Evolutionary conservation across 129 eudicot species (phyloP).

Genomic region (Pittosporum tobira): DNA sequence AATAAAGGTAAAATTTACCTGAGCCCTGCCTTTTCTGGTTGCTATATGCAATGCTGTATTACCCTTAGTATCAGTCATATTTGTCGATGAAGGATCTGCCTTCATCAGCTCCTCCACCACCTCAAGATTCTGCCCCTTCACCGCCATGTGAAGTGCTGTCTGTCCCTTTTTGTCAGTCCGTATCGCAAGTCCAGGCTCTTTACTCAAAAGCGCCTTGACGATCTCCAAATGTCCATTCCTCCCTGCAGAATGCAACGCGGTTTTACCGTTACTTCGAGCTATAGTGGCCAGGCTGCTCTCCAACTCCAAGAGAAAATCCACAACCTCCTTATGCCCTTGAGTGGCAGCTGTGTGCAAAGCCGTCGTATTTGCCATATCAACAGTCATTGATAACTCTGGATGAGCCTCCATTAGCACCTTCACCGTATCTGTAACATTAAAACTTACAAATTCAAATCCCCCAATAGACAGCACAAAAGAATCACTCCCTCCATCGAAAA

Average conservation of each 20-base stretch:
- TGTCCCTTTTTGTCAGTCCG: conserved; percentile 54
- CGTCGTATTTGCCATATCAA: conserved; percentile 42
- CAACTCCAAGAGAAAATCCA: conserved; percentile 56
- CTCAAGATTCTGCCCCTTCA: conserved; percentile 71
- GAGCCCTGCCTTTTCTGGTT: conserved; percentile 71
- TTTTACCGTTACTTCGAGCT: conserved; percentile 54
- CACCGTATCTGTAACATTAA: conserved; percentile 38
- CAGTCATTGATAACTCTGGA: conserved; percentile 76
- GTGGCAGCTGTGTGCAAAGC: conserved; percentile 56
- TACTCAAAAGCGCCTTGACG: conserved; percentile 44
- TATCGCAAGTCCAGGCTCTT: conserved; percentile 39
- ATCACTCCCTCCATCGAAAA: neutral
- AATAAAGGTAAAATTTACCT: conserved; percentile 29
- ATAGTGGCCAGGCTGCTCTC: conserved; percentile 77
- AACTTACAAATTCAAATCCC: neutral
- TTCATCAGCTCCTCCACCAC: conserved; percentile 64
- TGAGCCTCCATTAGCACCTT: conserved; percentile 72
- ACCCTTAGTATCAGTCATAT: conserved; percentile 71
- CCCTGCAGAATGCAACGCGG: conserved; percentile 44
- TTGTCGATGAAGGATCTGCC: conserved; percentile 46
- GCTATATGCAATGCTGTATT: conserved; percentile 89
- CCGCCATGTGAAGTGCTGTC: conserved; percentile 72
- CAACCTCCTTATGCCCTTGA: conserved; percentile 82
- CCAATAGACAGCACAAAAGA: neutral
- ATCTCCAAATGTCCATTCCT: conserved; percentile 48